Evolutionary conservation across 345 rosid genomes (phyloP), one percentile per base, ranked within the genome.

Genomic region (Euphorbia lathyris): DNA sequence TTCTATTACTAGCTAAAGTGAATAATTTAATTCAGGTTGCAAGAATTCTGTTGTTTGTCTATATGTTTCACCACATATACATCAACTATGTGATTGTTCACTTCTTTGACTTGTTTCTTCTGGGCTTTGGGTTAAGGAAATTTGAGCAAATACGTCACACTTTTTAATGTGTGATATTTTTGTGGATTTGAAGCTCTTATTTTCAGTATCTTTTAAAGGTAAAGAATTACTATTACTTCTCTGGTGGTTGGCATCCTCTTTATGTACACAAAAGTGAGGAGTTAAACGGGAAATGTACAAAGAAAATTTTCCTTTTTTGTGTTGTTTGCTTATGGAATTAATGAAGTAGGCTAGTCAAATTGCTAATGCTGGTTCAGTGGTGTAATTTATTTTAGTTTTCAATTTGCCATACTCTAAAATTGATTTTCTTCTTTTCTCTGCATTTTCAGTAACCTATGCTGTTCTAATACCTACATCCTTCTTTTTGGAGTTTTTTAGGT

Each of bases 121-220:
- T n/a, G n/a, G n/a, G n/a, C n/a, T n/a, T n/a, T n/a, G n/a, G n/a
- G n/a, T n/a, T n/a, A n/a, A n/a, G n/a, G n/a, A n/a, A n/a, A n/a
- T n/a, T n/a, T n/a, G n/a, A n/a, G n/a, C n/a, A n/a, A n/a, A n/a
- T n/a, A n/a, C n/a, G n/a, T n/a, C n/a, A n/a, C n/a, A n/a, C n/a
- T n/a, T n/a, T n/a, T n/a, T n/a, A n/a, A n/a, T n/a, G n/a, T n/a
- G n/a, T n/a, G n/a, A n/a, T n/a, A n/a, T n/a, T n/a, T n/a, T n/a
- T n/a, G n/a, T n/a, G n/a, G n/a, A n/a, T n/a, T n/a, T n/a, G 97
- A 73, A 83, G 90, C 84, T 85, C 88, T 27, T 94, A 91, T 77
- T 94, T 94, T 72, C 93, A 92, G 79, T 86, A 82, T 83, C 88
- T 92, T 59, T 77, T 87, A 23, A 95, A 92, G 97, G 99, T 88